Evolutionary conservation across 2,329 filamentous ascomycete genomes (phyloP), one percentile per base, ranked within the genome.

Genomic region (Didymellaceae sp.): DNA sequence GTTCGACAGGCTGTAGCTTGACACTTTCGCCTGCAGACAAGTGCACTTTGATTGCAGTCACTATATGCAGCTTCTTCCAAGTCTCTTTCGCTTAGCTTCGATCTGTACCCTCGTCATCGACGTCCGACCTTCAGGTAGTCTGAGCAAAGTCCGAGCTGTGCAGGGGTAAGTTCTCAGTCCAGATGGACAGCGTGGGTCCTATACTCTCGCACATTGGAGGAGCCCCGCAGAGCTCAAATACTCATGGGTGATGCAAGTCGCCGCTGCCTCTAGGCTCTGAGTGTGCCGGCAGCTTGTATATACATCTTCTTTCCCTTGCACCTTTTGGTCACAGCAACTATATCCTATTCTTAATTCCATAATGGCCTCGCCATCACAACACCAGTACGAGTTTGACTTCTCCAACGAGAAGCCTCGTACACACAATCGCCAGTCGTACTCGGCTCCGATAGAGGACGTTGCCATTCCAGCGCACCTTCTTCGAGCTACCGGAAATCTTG

Each of bases 381-480:
- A 8, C n/a, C 37, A 42, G 26, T 32, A 52, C n/a, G 37, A 21
- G 33, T 5, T 26, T 16, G 32, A 24, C 4, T 16, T 4, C 21
- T 38, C 25, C 25, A 40, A 32, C 25, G 44, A 45, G 41, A 54
- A 55, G 42, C 25, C 30, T 44, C 10, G 8, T 18, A 17, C 51
- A 14, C 24, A 28, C 18, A 42, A 52, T 34, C 42, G 42, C 17
- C 48, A 52, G 28, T 52, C 48, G 13, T 46, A 42, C 33, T 52
- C 48, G 33, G 48, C 32, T 24, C 25, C 40, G n/a, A 11, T 48
- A 11, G 44, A 60, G 37, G 55, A 63, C 54, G 60, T 63, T 35
- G 47, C 57, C 20, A 59, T 64, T 39, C 59, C 61, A 28, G 58
- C 55, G 13, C 59, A 64, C 38, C 61, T 64, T 16, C 46, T 64